Conservation (phyloP, 1,284 basidiomycete genomes). For the Leccinum discolor region DNA sequence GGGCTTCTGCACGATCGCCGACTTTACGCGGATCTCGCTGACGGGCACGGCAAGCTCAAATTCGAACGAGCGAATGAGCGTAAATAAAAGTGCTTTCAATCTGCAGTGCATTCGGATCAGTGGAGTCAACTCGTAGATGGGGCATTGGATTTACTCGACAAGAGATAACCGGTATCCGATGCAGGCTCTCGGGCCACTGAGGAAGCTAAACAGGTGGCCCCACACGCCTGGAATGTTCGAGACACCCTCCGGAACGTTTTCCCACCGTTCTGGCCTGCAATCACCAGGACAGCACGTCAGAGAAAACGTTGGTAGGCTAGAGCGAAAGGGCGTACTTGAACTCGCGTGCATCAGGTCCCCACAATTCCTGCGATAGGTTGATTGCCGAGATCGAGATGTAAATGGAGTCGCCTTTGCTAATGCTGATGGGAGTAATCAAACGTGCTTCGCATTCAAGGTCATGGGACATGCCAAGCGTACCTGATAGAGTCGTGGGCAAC, state of each 20-base stretch:
- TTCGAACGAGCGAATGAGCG: slow-evolving; percentile 54
- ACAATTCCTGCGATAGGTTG: neutral
- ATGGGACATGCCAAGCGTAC: neutral
- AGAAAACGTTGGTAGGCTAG: neutral
- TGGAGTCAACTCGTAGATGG: neutral
- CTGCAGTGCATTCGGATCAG: neutral
- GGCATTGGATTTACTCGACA: slow-evolving; percentile 47
- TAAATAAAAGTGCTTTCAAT: slow-evolving; percentile 57
- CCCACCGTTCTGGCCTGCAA: slow-evolving; percentile 60
- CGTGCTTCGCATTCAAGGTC: neutral
- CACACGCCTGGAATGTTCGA: slow-evolving; percentile 56
- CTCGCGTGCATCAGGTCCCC: slow-evolving; percentile 1
- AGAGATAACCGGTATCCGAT: slow-evolving; percentile 75
- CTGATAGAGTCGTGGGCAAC: neutral
- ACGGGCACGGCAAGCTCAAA: slow-evolving; percentile 52
- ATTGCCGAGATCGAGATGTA: neutral
- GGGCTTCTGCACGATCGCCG: slow-evolving; percentile 41
- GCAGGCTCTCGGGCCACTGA: slow-evolving; percentile 60
- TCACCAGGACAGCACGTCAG: too few relatives aligned
- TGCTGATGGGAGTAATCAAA: neutral
- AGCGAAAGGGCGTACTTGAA: neutral
- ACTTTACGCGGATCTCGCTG: slow-evolving; percentile 39
- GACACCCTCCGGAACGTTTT: slow-evolving; percentile 44
- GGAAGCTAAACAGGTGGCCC: slow-evolving; percentile 61
- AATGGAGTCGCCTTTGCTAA: slow-evolving; percentile 2